Conservation (phyloP, 2,329 filamentous ascomycete genomes). For the Botrytis medusae region DNA sequence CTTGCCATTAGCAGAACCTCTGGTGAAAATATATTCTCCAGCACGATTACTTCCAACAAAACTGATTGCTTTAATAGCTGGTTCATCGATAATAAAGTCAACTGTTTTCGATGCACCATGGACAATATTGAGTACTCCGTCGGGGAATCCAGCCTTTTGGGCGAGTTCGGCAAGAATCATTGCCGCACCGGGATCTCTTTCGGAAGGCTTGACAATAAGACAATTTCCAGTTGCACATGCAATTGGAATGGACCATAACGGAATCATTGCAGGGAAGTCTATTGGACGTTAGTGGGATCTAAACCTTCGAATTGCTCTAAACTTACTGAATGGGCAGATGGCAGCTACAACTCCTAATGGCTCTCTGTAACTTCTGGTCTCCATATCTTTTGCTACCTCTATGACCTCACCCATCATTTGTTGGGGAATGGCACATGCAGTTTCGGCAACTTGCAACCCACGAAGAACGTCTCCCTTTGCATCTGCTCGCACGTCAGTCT, state of each 20-base stretch:
- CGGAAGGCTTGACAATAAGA: constrained; percentile 80
- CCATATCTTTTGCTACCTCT: constrained; percentile 87
- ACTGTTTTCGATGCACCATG: constrained; percentile 80
- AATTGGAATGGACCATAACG: constrained; percentile 86
- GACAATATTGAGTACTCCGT: constrained; percentile 79
- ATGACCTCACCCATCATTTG: constrained; percentile 80
- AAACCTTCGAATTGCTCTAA: background rate
- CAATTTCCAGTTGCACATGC: constrained; percentile 84
- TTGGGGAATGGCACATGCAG: constrained; percentile 75
- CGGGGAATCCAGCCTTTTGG: constrained; percentile 77
- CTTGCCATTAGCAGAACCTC: constrained; percentile 81
- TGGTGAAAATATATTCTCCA: constrained; percentile 80
- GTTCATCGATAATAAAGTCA: constrained; percentile 83
- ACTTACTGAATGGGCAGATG: constrained; percentile 82
- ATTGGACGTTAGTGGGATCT: background rate
- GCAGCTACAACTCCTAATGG: constrained; percentile 78
- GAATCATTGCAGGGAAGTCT: constrained; percentile 93
- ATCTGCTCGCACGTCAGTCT: constrained; percentile 46
- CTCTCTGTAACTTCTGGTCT: constrained; percentile 79
- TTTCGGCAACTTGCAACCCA: constrained; percentile 82
- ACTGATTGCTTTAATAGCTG: constrained; percentile 80
- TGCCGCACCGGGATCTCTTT: constrained; percentile 78
- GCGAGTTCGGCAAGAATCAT: constrained; percentile 84
- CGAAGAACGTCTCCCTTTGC: constrained; percentile 79
- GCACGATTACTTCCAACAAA: constrained; percentile 88